Conservation (phyloP, 2,329 filamentous ascomycete genomes). For the Cryphonectria carpinicola region DNA sequence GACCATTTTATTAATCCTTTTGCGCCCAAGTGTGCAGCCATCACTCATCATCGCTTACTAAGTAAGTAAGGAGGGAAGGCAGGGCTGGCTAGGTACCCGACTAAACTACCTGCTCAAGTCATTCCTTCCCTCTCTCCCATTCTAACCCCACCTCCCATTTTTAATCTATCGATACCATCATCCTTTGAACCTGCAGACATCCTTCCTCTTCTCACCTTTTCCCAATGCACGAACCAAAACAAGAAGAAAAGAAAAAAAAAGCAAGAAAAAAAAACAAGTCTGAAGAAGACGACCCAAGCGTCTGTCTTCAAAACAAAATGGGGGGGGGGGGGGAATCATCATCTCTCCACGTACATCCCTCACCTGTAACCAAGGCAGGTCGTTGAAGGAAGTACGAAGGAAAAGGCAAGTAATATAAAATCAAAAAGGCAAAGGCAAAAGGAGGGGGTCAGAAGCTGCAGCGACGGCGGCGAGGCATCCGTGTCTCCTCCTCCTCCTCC, state of each 20-base stretch:
- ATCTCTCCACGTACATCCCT: conserved; percentile 7
- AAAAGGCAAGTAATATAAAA: not conserved
- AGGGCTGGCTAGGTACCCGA: not conserved
- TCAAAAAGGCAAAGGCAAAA: not conserved
- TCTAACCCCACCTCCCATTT: conserved; percentile 9
- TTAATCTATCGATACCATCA: conserved; percentile 16
- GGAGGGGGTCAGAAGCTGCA: conserved; percentile 19
- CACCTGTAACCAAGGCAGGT: conserved; percentile 4
- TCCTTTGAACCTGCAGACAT: not conserved
- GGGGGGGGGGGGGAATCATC: conserved; percentile 24
- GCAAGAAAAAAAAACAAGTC: not conserved
- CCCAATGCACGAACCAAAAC: conserved; percentile 3
- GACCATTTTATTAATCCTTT: conserved; percentile 22
- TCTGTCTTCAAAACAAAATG: conserved; percentile 14
- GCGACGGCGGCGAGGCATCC: conserved; percentile 17
- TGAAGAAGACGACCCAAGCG: conserved; percentile 21
- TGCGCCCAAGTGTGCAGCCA: conserved; percentile 22
- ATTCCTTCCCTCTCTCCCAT: not conserved
- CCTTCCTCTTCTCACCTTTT: conserved; percentile 10
- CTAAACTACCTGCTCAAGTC: not conserved
- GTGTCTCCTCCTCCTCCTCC: not conserved
- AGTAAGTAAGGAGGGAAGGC: not conserved
- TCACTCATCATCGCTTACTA: conserved; percentile 12
- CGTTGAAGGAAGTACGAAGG: not conserved
- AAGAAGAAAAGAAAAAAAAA: not conserved